A percentile compares a stretch with the other conserved stretches of the same genome.
Conservation (phyloP, 495 filamentous ascomycete genomes). For the Patellaria atrata region DNA sequence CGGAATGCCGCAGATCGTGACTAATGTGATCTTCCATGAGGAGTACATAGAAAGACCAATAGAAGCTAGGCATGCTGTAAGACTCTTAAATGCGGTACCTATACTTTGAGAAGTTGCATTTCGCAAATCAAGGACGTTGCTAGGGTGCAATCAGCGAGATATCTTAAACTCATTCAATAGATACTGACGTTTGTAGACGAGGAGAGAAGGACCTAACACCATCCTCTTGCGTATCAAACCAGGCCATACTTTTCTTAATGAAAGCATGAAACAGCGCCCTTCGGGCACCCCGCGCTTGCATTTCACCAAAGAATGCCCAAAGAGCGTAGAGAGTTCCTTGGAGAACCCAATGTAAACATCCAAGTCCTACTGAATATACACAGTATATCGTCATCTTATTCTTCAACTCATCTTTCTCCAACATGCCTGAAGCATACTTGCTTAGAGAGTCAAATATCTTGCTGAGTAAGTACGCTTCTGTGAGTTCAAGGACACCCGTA, state of each 20-base stretch:
- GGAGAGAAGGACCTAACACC: constrained; percentile 61
- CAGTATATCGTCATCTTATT: constrained; percentile 42
- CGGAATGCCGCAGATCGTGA: constrained; percentile 65
- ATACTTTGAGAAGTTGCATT: constrained; percentile 63
- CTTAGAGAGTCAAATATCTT: constrained; percentile 60
- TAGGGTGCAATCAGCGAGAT: constrained; percentile 26
- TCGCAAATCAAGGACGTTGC: constrained; percentile 73
- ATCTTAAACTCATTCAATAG: background rate
- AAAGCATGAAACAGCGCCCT: constrained; percentile 50
- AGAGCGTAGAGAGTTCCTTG: constrained; percentile 47
- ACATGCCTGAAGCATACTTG: constrained; percentile 42
- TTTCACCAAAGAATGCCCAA: constrained; percentile 67
- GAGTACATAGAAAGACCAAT: constrained; percentile 58
- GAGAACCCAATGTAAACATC: constrained; percentile 46
- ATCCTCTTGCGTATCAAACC: constrained; percentile 63
- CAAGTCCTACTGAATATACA: constrained; percentile 44
- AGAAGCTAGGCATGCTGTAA: constrained; percentile 44
- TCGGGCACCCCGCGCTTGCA: constrained; percentile 56
- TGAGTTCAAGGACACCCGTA: constrained; percentile 47
- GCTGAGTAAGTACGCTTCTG: constrained; percentile 58
- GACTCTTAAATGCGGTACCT: constrained; percentile 49
- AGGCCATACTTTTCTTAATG: constrained; percentile 56
- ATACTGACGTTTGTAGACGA: constrained; percentile 57
- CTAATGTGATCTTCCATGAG: constrained; percentile 73
- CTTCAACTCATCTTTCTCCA: constrained; percentile 36